A percentile compares a stretch with the other conserved stretches of the same genome.
Evolutionary conservation across 2,329 filamentous ascomycete genomes (phyloP).

Genomic region (Onygenales sp.): DNA sequence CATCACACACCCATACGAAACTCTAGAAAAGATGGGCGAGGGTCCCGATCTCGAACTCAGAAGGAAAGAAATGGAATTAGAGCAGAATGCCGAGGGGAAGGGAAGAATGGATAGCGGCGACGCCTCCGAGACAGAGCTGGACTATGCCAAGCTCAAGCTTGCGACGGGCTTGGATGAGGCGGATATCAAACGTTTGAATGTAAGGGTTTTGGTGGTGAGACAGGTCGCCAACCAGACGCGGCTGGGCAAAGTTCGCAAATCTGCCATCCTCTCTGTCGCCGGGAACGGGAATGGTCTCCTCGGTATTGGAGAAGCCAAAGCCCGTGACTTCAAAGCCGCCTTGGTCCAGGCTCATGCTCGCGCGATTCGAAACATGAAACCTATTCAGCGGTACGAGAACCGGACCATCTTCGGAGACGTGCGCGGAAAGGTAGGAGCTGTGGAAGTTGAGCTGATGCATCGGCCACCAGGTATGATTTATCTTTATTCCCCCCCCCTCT

Average conservation of each 20-base stretch:
- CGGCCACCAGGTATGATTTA: conserved; percentile 70
- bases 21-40: conserved; percentile 16
- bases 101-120: conserved; percentile 19
- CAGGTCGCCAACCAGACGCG: conserved; percentile 85
- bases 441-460: conserved; percentile 68
- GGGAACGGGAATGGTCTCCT: conserved; percentile 80
- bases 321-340: conserved; percentile 61
- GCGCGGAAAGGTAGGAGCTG: conserved; percentile 76
- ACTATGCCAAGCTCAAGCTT: conserved; percentile 41
- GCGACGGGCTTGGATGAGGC: conserved; percentile 45
- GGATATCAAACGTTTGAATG: conserved; percentile 44
- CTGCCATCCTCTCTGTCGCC: conserved; percentile 68
- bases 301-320: conserved; percentile 85
- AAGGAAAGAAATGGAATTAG: neutral
- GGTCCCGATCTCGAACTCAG: conserved; percentile 15
- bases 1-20: conserved; percentile 37
- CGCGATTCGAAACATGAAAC: conserved; percentile 85
- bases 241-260: conserved; percentile 79
- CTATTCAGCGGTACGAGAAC: conserved; percentile 83
- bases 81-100: conserved; percentile 6
- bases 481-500: neutral
- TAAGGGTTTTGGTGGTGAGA: conserved; percentile 66
- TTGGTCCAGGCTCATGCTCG: conserved; percentile 63
- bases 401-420: conserved; percentile 85
- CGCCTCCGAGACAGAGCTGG: conserved; percentile 10